These are phyloP conservation scores for Francoa sonchifolia DNA, from an alignment of 441 rosid species.

Conservation along the genomic window DNA sequence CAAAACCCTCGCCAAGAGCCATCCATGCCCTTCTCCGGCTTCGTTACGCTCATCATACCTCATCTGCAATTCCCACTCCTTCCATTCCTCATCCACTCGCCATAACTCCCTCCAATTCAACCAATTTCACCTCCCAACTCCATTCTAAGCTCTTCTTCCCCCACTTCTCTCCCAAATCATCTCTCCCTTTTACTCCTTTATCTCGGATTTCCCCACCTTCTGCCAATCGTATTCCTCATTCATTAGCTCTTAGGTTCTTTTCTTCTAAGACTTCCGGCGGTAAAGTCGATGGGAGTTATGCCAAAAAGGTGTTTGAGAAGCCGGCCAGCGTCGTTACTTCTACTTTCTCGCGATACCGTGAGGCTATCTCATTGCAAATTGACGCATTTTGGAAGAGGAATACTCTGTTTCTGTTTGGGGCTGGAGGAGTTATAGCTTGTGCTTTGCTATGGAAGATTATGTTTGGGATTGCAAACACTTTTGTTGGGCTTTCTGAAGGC, in stretches of 20 bases:
- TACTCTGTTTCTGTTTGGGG: slow-evolving; percentile 48
- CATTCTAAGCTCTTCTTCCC: neutral
- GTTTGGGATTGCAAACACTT: slow-evolving; percentile 76
- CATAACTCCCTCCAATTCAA: slow-evolving; percentile 3
- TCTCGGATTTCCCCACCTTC: neutral
- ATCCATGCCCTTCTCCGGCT: slow-evolving; percentile 33
- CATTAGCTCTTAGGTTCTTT: slow-evolving; percentile 33
- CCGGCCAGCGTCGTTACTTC: slow-evolving; percentile 39
- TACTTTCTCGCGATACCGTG: slow-evolving; percentile 42
- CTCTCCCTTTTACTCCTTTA: slow-evolving; percentile 7
- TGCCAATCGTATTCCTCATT: slow-evolving; percentile 9
- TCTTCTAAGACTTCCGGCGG: slow-evolving; percentile 27
- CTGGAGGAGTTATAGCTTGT: slow-evolving; percentile 48
- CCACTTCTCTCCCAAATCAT: neutral
- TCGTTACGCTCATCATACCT: slow-evolving; percentile 19
- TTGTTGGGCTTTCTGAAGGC: slow-evolving; percentile 76
- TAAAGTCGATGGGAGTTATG: slow-evolving; percentile 27
- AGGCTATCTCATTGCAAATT: slow-evolving; percentile 61
- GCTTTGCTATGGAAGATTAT: slow-evolving; percentile 73
- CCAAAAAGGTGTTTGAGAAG: slow-evolving; percentile 40
- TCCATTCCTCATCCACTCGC: slow-evolving; percentile 9
- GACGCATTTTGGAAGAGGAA: slow-evolving; percentile 70
- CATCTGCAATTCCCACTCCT: slow-evolving; percentile 15
- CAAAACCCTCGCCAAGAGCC: slow-evolving; percentile 38
- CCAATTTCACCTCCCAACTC: slow-evolving; percentile 7